phyloP scores from a whole-genome alignment of 768 basidiomycete genomes.

The Sutorius australiensis region DNA sequence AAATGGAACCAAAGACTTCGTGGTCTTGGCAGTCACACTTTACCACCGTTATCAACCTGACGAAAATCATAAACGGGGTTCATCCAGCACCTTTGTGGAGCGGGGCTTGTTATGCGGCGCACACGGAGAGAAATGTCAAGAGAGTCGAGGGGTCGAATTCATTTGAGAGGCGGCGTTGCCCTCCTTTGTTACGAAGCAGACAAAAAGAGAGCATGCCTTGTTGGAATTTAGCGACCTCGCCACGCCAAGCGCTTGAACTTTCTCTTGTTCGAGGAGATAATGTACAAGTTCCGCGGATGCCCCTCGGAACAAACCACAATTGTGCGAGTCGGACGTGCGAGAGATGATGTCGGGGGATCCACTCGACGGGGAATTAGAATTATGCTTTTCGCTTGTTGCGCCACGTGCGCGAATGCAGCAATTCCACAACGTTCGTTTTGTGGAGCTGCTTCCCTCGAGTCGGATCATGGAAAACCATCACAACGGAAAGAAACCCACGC shows the following conservation, averaged over 20 bases:
- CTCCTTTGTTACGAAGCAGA: background rate
- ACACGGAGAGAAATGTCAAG: background rate
- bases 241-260: background rate
- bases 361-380: background rate
- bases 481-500: background rate
- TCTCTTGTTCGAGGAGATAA: background rate
- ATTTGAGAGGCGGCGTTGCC: background rate
- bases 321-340: background rate
- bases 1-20: background rate
- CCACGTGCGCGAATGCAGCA: background rate
- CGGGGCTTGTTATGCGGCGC: background rate
- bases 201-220: background rate
- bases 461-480: background rate
- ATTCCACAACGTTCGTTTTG: background rate
- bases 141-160: background rate
- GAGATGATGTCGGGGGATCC: background rate
- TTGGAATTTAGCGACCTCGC: background rate
- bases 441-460: background rate
- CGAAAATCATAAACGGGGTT: background rate
- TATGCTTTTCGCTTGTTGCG: background rate
- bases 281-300: background rate
- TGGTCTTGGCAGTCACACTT: background rate
- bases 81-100: background rate
- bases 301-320: slow-evolving; percentile 2
- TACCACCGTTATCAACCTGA: background rate